Conservation (phyloP, 1,139 yeast species). For the Torulaspora globosa region DNA sequence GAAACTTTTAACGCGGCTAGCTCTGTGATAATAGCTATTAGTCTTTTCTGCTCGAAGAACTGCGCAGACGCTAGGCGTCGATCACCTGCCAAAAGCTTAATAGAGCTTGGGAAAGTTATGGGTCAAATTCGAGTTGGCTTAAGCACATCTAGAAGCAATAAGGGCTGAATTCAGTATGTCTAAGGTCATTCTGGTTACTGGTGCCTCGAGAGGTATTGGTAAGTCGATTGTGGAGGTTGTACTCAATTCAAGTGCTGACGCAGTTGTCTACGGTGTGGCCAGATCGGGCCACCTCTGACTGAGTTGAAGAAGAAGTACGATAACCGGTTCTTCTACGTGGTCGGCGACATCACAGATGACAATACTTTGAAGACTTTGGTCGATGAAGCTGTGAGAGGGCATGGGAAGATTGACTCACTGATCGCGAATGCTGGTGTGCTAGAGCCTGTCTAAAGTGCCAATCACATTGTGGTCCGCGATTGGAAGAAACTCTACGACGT, state of each 20-base stretch:
- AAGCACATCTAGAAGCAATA: conserved; percentile 19
- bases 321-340: conserved; percentile 50
- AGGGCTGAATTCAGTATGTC: conserved; percentile 6
- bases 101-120: not conserved
- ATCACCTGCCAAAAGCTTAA: not conserved
- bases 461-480: conserved; percentile 43
- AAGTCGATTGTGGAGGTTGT: conserved; percentile 57
- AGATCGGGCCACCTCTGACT: conserved; percentile 51
- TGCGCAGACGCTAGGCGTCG: not conserved
- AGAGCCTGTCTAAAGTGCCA: conserved; percentile 59
- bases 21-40: not conserved
- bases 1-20: not conserved
- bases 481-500: conserved; percentile 71
- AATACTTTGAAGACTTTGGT: conserved; percentile 45
- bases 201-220: conserved; percentile 82
- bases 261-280: conserved; percentile 72
- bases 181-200: conserved; percentile 54
- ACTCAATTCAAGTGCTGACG: conserved; percentile 43
- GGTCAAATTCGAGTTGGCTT: conserved; percentile 6
- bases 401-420: conserved; percentile 56
- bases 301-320: conserved; percentile 47
- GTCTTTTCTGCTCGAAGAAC: not conserved
- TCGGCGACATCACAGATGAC: conserved; percentile 63
- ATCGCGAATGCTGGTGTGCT: conserved; percentile 86
- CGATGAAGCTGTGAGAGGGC: conserved; percentile 45